Conservation (phyloP, 2,329 filamentous ascomycete genomes). For the Fusarium sp. region DNA sequence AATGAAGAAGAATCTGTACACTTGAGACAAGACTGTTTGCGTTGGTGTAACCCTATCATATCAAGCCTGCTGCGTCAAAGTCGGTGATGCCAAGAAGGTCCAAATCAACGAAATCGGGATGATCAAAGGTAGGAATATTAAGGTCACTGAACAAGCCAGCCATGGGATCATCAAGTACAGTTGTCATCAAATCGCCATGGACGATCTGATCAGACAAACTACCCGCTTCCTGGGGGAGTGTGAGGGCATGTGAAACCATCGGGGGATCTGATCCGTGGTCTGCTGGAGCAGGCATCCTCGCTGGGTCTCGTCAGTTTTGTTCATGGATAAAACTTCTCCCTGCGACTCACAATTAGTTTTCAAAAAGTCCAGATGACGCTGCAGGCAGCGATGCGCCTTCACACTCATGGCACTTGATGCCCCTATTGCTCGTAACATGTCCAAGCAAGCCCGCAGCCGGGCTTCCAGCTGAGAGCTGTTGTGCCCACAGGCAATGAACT, state of each 20-base stretch:
- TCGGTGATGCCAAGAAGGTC: slow-evolving; percentile 36
- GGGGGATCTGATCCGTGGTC: neutral
- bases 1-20: neutral
- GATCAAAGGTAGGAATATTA: slow-evolving; percentile 17
- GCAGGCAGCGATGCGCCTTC: slow-evolving; percentile 42
- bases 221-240: neutral
- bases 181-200: neutral
- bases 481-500: slow-evolving; percentile 17
- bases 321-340: slow-evolving; percentile 7
- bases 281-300: neutral
- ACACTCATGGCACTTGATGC: slow-evolving; percentile 45
- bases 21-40: neutral
- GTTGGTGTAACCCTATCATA: slow-evolving; percentile 40
- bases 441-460: slow-evolving; percentile 23
- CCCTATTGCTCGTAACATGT: slow-evolving; percentile 39
- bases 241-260: neutral
- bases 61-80: slow-evolving; percentile 37
- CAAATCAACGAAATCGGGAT: slow-evolving; percentile 23
- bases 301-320: neutral
- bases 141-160: slow-evolving; percentile 32
- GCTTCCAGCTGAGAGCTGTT: slow-evolving; percentile 24
- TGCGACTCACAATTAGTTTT: slow-evolving; percentile 40
- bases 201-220: neutral
- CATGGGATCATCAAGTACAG: slow-evolving; percentile 10
- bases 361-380: slow-evolving; percentile 17